A percentile compares a stretch with the other conserved stretches of the same genome.
These are phyloP conservation scores for Solanum commersonii DNA, from an alignment of 257 asterid genomes.

Conservation along the genomic window DNA sequence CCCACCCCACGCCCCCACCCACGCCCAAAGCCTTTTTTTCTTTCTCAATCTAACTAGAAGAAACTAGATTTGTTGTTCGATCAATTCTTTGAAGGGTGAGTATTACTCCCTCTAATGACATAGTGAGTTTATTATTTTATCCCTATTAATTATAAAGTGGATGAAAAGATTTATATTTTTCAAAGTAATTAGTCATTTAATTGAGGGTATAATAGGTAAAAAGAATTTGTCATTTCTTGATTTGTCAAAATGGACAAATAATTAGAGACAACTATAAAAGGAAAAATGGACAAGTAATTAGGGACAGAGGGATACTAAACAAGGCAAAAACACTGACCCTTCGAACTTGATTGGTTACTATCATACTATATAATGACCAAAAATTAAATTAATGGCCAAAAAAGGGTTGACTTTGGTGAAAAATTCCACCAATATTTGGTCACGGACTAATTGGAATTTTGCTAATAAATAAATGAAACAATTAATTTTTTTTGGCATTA, in stretches of 20 bases:
- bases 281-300: too few species aligned
- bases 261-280: too few species aligned
- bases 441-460: constrained; percentile 6
- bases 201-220: too few species aligned
- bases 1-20: not conserved
- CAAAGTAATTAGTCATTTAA: too few species aligned
- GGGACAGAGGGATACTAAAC: not conserved
- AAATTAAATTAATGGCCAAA: not conserved
- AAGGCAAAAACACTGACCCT: not conserved
- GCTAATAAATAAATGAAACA: not conserved
- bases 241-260: too few species aligned
- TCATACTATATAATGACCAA: not conserved
- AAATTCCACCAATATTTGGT: constrained; percentile 35
- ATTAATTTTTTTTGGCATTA: not conserved
- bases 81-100: not conserved
- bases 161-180: too few species aligned
- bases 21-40: not conserved
- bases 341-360: not conserved
- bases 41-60: not conserved
- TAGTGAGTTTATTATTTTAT: too few species aligned
- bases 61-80: not conserved
- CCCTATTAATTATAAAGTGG: too few species aligned
- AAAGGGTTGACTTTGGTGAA: constrained; percentile 46
- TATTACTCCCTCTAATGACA: too few species aligned
- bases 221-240: too few species aligned